Evolutionary conservation across 1,284 basidiomycete species (phyloP).

Genomic region (Microbotryum silenes-acaulis): DNA sequence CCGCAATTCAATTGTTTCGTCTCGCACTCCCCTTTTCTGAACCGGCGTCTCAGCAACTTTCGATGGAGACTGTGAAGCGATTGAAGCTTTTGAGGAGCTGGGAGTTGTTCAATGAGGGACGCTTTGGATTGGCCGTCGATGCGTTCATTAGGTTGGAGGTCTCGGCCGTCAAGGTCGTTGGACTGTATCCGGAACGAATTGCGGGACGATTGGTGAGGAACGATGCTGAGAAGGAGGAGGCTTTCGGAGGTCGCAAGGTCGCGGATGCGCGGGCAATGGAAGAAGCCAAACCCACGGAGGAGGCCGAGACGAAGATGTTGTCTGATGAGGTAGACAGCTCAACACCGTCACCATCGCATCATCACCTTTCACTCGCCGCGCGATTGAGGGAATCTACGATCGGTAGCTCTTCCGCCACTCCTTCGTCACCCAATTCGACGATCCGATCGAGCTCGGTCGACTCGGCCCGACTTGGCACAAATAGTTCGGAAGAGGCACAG

Average conservation of each 20-base stretch:
- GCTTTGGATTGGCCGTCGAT: constrained; percentile 72
- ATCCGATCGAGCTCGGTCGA: no score
- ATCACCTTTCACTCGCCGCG: no score
- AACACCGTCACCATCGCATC: no score
- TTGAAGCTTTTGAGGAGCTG: no score
- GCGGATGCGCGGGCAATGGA: constrained; percentile 7
- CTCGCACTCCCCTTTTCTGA: no score
- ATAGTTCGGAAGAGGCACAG: background rate
- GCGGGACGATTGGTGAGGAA: constrained; percentile 67
- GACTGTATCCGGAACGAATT: constrained; percentile 73
- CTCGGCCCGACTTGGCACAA: background rate
- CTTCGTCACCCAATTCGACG: no score
- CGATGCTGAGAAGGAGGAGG: constrained; percentile 63
- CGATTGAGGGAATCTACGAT: no score
- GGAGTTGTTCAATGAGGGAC: constrained; percentile 54
- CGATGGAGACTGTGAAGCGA: no score
- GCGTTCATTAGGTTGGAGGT: constrained; percentile 79
- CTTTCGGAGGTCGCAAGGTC: constrained; percentile 62
- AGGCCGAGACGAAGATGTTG: no score
- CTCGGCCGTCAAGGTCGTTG: constrained; percentile 88
- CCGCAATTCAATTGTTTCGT: constrained; percentile 67
- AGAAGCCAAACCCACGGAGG: no score
- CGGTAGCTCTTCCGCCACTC: no score
- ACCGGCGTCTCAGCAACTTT: no score
- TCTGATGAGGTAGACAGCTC: background rate